Base-by-base conservation (phyloP, 768 basidiomycete genomes). In the Serpula lacrymans region DNA sequence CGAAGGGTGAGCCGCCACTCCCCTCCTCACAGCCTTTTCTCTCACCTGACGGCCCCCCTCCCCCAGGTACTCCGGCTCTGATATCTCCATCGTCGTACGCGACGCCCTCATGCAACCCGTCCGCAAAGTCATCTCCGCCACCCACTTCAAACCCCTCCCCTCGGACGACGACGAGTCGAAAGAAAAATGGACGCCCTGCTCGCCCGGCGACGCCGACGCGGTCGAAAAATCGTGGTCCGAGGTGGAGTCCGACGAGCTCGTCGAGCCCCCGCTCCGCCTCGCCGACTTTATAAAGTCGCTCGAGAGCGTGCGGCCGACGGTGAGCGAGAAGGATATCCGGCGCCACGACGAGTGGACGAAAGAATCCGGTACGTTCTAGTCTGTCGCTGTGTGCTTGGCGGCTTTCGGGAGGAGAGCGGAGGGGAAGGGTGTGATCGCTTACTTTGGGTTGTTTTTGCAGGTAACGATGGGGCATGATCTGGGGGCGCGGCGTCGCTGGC, bases 81-180 rank as follows among this genome's bases (percentile, higher is more conserved):
- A 98, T 67, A 92, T 99, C 37, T 81, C 94, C 2, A 86, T 94
- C 48, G 73, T 95, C 37, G 95, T 97, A 18, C 84, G 93, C 42
- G 95, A 98, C 55, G 94, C 95, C 1, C 75, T 99, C 48, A 99
- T 98, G 95, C 94, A 98, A 58, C 95, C 95, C 1, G 89, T 99
- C 11, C 82, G 95, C 39, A 98, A 99, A 60, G 91, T 99, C 32
- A 78, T 97, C 35, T 81, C 84, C 16, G 93, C 96, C 2, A 96
- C 93, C 1, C 95, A 99, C 64, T 99, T 99, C 68, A 92, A 92
- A 58, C 70, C 63, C 23, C 69, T 79, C 9, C 43, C 39, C 16
- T 58, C 62, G 27, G 46, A 42, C 10, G 40, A 47, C 13, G 51
- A 60, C 18, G 48, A 49, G 11, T 48, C 34, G 36, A 65, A 59